A percentile compares a stretch with the other conserved stretches of the same genome.
Conservation (phyloP, 2,329 filamentous ascomycete species). For the Fusarium tricinctum region DNA sequence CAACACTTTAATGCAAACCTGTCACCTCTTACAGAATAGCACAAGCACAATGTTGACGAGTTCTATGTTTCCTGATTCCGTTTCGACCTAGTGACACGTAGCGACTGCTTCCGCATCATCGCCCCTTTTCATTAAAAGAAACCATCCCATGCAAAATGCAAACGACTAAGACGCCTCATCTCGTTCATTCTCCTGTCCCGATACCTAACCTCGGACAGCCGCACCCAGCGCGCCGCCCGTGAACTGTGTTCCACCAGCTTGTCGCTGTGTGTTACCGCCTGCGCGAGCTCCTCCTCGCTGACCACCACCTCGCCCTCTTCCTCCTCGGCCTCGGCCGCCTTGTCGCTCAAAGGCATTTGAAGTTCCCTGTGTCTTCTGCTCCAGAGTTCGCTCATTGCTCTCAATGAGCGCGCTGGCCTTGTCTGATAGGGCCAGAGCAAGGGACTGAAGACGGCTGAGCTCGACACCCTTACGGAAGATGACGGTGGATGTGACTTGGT, state of each 20-base stretch:
- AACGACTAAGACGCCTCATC: slow-evolving; percentile 53
- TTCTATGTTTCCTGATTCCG: slow-evolving; percentile 53
- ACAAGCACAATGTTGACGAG: slow-evolving; percentile 44
- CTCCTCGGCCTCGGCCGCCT: slow-evolving; percentile 81
- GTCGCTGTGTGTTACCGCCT: slow-evolving; percentile 72
- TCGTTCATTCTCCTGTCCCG: slow-evolving; percentile 46
- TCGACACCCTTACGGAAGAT: slow-evolving; percentile 99
- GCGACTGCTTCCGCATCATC: slow-evolving; percentile 54
- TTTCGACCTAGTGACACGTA: slow-evolving; percentile 54
- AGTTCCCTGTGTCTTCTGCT: slow-evolving; percentile 96
- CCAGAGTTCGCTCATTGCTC: slow-evolving; percentile 95
- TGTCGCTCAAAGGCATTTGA: slow-evolving; percentile 96
- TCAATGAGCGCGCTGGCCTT: slow-evolving; percentile 97
- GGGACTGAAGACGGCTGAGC: slow-evolving; percentile 92
- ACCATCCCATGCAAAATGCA: slow-evolving; percentile 55
- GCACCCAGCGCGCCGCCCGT: slow-evolving; percentile 84
- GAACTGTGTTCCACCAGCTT: slow-evolving; percentile 82
- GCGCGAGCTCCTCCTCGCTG: slow-evolving; percentile 71
- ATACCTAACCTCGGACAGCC: slow-evolving; percentile 70
- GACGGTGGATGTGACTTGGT: slow-evolving; percentile 97
- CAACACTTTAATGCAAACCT: slow-evolving; percentile 3
- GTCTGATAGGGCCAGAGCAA: slow-evolving; percentile 93
- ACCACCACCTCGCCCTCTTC: slow-evolving; percentile 72
- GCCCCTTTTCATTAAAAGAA: slow-evolving; percentile 54
- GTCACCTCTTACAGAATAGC: slow-evolving; percentile 35